Evolutionary conservation across 2,329 filamentous ascomycete species (phyloP).

Genomic region (Penicillium corylophilum): DNA sequence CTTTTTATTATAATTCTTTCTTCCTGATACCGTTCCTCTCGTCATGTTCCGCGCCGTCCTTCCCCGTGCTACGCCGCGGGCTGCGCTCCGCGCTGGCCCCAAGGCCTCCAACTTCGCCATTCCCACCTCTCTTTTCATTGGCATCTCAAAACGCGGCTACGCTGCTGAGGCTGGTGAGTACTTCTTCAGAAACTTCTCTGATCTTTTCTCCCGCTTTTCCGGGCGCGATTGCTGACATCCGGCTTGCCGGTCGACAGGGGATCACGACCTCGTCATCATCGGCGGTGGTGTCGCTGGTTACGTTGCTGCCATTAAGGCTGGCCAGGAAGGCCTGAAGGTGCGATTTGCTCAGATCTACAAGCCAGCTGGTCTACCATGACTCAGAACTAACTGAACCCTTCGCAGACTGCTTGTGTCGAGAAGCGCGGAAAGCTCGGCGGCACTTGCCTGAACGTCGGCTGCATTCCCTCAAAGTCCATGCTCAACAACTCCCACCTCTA

Average conservation of each 20-base stretch:
- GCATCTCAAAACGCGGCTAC: slow-evolving; percentile 55
- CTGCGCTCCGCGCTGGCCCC: slow-evolving; percentile 39
- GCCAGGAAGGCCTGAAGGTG: slow-evolving; percentile 95
- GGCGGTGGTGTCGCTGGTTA: slow-evolving; percentile 98
- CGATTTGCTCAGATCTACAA: neutral
- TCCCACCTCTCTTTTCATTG: slow-evolving; percentile 47
- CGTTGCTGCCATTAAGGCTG: slow-evolving; percentile 98
- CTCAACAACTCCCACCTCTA: slow-evolving; percentile 99
- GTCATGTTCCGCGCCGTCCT: slow-evolving; percentile 55
- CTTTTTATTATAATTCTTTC: slow-evolving; percentile 30
- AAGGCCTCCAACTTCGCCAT: slow-evolving; percentile 37
- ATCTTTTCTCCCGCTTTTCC: slow-evolving; percentile 17
- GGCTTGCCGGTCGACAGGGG: slow-evolving; percentile 56
- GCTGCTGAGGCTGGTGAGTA: slow-evolving; percentile 52
- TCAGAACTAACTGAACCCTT: slow-evolving; percentile 13
- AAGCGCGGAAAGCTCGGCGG: slow-evolving; percentile 94
- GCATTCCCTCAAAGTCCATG: slow-evolving; percentile 98
- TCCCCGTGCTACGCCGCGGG: slow-evolving; percentile 51
- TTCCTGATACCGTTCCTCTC: slow-evolving; percentile 24
- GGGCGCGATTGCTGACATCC: slow-evolving; percentile 22
- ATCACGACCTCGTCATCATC: slow-evolving; percentile 96
- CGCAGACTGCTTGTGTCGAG: slow-evolving; percentile 91
- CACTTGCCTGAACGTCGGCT: slow-evolving; percentile 98
- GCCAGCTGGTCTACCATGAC: neutral
- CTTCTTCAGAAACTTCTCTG: neutral